Percentiles rank a stretch among this genome's conserved stretches.
These are phyloP conservation scores for Fusarium abutilonis DNA, from an alignment of 2,329 filamentous ascomycete species.

Conservation along the genomic window DNA sequence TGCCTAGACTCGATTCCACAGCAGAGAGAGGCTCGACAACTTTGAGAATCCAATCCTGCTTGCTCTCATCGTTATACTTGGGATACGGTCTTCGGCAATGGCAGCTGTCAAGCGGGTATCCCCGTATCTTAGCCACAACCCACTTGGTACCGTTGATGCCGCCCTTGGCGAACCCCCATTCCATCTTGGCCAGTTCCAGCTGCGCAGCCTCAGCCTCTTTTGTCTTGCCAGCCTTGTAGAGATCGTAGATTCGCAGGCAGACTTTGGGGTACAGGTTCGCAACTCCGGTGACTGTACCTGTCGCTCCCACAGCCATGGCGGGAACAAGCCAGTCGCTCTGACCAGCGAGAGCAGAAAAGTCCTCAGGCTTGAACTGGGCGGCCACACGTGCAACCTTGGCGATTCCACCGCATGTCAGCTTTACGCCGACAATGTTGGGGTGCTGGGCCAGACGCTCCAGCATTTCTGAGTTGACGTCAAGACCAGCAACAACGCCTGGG, in stretches of 20 bases:
- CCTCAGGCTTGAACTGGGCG: slow-evolving; percentile 59
- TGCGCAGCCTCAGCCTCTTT: slow-evolving; percentile 61
- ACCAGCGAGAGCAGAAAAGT: slow-evolving; percentile 74
- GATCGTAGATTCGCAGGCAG: slow-evolving; percentile 61
- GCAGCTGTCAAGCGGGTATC: slow-evolving; percentile 61
- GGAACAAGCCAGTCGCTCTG: slow-evolving; percentile 78
- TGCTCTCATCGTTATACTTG: slow-evolving; percentile 52
- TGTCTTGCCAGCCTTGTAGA: slow-evolving; percentile 58
- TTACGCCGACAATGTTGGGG: slow-evolving; percentile 74
- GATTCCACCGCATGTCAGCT: slow-evolving; percentile 78
- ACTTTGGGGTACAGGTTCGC: slow-evolving; percentile 70
- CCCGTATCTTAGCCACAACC: slow-evolving; percentile 63
- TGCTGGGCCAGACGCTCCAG: slow-evolving; percentile 67
- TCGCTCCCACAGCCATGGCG: slow-evolving; percentile 65
- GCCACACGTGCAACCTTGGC: slow-evolving; percentile 74
- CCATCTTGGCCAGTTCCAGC: slow-evolving; percentile 60
- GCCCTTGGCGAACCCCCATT: slow-evolving; percentile 66
- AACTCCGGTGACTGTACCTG: slow-evolving; percentile 70
- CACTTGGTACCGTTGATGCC: slow-evolving; percentile 71
- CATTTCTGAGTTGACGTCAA: slow-evolving; percentile 74
- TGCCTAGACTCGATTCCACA: slow-evolving; percentile 39
- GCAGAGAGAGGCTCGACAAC: slow-evolving; percentile 41
- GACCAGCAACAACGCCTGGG: slow-evolving; percentile 71
- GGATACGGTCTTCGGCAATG: slow-evolving; percentile 66
- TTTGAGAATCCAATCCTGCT: slow-evolving; percentile 49